Conservation (phyloP, 164 flowering plant genomes). For the Magnolia changhungtana region DNA sequence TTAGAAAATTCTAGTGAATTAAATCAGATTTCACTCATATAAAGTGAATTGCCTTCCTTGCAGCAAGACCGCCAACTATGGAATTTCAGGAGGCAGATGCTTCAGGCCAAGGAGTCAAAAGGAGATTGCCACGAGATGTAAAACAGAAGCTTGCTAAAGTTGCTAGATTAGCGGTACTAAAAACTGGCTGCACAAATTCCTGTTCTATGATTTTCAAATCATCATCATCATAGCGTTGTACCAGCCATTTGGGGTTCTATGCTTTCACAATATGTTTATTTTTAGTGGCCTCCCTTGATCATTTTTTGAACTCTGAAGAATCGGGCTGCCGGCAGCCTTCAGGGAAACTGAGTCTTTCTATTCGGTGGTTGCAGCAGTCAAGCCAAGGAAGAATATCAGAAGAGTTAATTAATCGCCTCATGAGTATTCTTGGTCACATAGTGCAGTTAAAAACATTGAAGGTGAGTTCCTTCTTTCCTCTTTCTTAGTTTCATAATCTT, state of each 20-base stretch:
- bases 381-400: conserved; percentile 80
- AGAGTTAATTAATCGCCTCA: conserved; percentile 74
- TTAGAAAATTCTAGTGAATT: conserved; percentile 9
- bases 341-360: background rate
- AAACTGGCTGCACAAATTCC: background rate
- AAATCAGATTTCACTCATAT: background rate
- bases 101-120: conserved; percentile 69
- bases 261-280: background rate
- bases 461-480: conserved; percentile 29
- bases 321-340: background rate
- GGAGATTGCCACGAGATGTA: conserved; percentile 89
- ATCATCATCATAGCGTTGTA: background rate
- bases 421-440: conserved; percentile 84
- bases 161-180: conserved; percentile 89
- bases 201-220: background rate
- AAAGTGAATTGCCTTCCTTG: conserved; percentile 2
- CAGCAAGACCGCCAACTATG: conserved; percentile 77
- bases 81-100: conserved; percentile 75
- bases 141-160: conserved; percentile 97
- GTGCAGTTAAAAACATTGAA: conserved; percentile 86
- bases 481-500: too few relatives aligned
- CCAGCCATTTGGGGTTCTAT: background rate
- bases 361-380: conserved; percentile 52
- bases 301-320: conserved; percentile 4
- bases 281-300: background rate